Percentiles rank a stretch among this genome's conserved stretches.
Evolutionary conservation across 2,329 filamentous ascomycete genomes (phyloP).

Genomic region (Alternaria incomplexa): DNA sequence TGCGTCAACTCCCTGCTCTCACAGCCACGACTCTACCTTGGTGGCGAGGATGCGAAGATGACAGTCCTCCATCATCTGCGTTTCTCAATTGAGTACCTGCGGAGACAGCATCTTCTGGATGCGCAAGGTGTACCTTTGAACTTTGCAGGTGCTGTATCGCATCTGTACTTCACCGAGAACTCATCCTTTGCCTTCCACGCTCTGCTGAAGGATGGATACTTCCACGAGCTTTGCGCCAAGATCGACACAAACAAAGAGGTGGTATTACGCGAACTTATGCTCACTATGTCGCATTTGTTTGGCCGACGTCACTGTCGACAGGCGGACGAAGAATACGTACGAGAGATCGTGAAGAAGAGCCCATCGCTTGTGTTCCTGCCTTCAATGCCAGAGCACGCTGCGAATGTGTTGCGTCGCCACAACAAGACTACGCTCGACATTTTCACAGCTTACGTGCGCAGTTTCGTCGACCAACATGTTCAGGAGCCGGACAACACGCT

Average conservation of each 20-base stretch:
- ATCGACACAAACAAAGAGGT: constrained; percentile 58
- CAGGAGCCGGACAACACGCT: constrained; percentile 60
- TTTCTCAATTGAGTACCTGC: constrained; percentile 81
- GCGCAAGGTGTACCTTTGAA: constrained; percentile 69
- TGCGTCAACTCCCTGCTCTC: constrained; percentile 72
- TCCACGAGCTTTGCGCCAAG: constrained; percentile 67
- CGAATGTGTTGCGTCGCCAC: constrained; percentile 63
- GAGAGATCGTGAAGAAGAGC: constrained; percentile 60
- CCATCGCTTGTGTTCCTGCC: constrained; percentile 72
- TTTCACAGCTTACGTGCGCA: constrained; percentile 72
- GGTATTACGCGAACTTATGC: constrained; percentile 66
- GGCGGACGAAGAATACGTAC: constrained; percentile 55
- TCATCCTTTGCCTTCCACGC: constrained; percentile 79
- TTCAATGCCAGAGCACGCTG: constrained; percentile 64
- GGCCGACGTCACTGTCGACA: constrained; percentile 62
- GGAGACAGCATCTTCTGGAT: constrained; percentile 70
- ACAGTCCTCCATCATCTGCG: constrained; percentile 77
- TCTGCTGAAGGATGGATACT: constrained; percentile 73
- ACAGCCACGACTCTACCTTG: constrained; percentile 72
- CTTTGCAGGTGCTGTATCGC: constrained; percentile 72
- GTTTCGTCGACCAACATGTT: constrained; percentile 71
- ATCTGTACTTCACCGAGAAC: constrained; percentile 79
- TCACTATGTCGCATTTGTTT: constrained; percentile 75
- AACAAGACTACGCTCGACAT: constrained; percentile 70
- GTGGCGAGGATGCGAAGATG: constrained; percentile 70